Conservation (phyloP, 345 rosid species). For the Capsella bursapastoris region DNA sequence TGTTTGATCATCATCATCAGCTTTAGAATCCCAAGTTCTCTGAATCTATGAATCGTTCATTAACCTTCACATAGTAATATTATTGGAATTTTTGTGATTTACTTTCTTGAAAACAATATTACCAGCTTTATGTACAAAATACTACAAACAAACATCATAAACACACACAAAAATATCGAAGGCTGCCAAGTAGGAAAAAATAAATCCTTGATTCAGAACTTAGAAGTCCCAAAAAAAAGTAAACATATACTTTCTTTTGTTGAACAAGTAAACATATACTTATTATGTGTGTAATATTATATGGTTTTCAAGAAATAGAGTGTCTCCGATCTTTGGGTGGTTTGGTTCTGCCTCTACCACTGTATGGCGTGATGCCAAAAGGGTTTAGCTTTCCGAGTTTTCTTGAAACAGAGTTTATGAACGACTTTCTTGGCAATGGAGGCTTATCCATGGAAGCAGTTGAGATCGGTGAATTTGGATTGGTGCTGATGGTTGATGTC, state of each 20-base stretch:
- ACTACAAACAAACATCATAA: neutral
- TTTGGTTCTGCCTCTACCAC: conserved; percentile 57
- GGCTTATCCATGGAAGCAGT: conserved; percentile 67
- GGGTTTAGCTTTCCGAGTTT: conserved; percentile 83
- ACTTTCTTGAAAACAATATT: neutral
- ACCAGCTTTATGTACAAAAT: conserved; percentile 32
- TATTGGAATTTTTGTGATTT: neutral
- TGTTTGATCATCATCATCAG: conserved; percentile 36
- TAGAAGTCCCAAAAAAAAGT: conserved; percentile 33
- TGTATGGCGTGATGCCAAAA: conserved; percentile 59
- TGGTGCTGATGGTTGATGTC: conserved; percentile 16
- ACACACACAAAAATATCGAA: conserved; percentile 8
- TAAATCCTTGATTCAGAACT: conserved; percentile 20
- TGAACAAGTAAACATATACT: neutral
- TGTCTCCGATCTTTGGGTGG: conserved; percentile 82
- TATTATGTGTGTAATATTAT: neutral
- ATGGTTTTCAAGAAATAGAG: conserved; percentile 70
- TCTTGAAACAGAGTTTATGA: conserved; percentile 73
- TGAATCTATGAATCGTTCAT: conserved; percentile 29
- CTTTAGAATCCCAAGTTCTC: conserved; percentile 33
- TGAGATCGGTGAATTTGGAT: conserved; percentile 36
- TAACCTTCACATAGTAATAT: neutral
- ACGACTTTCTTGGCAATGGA: conserved; percentile 76
- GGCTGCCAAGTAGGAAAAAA: conserved; percentile 12
- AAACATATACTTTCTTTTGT: neutral